Base-by-base conservation (phyloP, 2,329 filamentous ascomycete genomes). In the Plenodomus tracheiphilus region DNA sequence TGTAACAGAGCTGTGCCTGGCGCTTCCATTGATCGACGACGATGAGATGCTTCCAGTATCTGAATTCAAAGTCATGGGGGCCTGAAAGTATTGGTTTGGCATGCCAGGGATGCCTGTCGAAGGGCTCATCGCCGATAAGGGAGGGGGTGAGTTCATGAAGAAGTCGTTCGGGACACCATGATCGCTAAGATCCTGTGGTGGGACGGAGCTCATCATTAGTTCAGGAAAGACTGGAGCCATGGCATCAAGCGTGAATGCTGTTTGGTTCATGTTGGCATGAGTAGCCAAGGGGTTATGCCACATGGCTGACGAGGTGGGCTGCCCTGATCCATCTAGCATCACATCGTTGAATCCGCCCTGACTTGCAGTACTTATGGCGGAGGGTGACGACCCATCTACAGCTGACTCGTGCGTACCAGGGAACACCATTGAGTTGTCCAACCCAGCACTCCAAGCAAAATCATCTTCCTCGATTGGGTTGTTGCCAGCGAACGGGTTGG, bases 301-400 rank as follows among this genome's bases (percentile, higher is more conserved):
- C 64, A 73, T 68, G 32, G 66, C 58, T 42, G 62, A 56, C 16
- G 70, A 70, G 20, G 69, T 68, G 22, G 67, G 64, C 46, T 73
- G 70, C 18, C 73, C 73, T 21, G 74, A 77, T 22, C 89, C 90
- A 72, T 97, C 91, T 49, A 94, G 79, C 87, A 96, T 91, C 51
- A 91, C 85, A 69, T 97, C 94, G 73, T 90, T 95, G 71, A 92
- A 89, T 42, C 87, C 89, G 70, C 89, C 93, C 67, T 95, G 92
- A 74, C 92, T 97, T 50, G 89, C 90, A 37, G 90, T 96, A 76
- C 93, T 97, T 71, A 97, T 93, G 39, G 91, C 91, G 8, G 94
- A 97, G 15, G 94, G 94, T 13, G 94, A 97, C 10, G 94, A 97
- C 50, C 89, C 91, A 64, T 96, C 93, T 45, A 97, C 83, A 21